phyloP scores from a whole-genome alignment of 2,329 filamentous ascomycete genomes.

The Boeremia exigua region DNA sequence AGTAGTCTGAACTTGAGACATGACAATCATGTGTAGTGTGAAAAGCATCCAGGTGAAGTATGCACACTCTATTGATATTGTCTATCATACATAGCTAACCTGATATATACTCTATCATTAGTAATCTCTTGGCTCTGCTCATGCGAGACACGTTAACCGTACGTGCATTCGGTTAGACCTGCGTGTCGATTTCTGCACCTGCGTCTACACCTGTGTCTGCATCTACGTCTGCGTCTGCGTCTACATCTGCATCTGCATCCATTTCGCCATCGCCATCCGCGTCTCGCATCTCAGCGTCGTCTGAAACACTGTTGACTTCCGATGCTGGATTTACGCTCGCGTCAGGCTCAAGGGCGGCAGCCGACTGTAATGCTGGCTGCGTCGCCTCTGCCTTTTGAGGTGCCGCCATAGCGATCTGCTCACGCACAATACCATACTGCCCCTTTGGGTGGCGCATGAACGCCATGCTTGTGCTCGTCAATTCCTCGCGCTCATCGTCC shows the following conservation, averaged over 20 bases:
- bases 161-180: slow-evolving; percentile 4
- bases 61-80: no score
- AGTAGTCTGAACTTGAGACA: no score
- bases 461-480: slow-evolving; percentile 7
- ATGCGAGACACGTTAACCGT: no score
- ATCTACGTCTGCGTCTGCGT: slow-evolving; percentile 33
- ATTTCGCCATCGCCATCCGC: slow-evolving; percentile 15
- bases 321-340: background rate
- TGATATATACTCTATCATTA: no score
- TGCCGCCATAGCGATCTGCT: background rate
- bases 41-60: no score
- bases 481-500: background rate
- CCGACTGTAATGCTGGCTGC: background rate
- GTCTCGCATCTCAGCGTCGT: slow-evolving; percentile 23
- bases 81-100: no score
- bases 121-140: no score
- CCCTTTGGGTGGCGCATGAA: slow-evolving; percentile 27
- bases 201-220: slow-evolving; percentile 15
- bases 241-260: slow-evolving; percentile 23
- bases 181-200: slow-evolving; percentile 34
- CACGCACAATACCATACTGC: slow-evolving; percentile 27
- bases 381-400: background rate
- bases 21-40: no score
- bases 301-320: background rate
- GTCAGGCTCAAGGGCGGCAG: background rate